Evolutionary conservation across 169 alveolate genomes (phyloP).

Genomic region (Besnoitia besnoiti): DNA sequence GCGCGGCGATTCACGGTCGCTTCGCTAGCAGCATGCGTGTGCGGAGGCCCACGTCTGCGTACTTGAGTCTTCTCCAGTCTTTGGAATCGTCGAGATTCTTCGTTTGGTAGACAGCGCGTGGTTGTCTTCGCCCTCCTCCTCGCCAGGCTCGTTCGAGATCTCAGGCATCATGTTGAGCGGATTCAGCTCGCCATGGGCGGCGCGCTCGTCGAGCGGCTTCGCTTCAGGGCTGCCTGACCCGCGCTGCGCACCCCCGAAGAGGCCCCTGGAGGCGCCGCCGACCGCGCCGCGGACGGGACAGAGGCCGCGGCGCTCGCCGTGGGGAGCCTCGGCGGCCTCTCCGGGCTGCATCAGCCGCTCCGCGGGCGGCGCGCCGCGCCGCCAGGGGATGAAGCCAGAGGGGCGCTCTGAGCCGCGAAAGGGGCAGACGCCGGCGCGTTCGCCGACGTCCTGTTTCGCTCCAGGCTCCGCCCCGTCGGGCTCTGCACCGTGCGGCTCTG

Average conservation of each 20-base stretch:
- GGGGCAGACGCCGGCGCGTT: too few species aligned
- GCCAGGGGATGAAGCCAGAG: too few species aligned
- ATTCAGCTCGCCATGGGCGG: background rate
- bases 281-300: background rate
- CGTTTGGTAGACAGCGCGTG: slow-evolving; percentile 1
- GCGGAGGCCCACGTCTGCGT: background rate
- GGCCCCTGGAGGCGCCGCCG: background rate
- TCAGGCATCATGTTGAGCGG: slow-evolving; percentile 66
- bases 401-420: too few species aligned
- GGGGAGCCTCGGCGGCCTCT: too few species aligned
- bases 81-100: slow-evolving; percentile 42
- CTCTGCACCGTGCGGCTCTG: too few species aligned
- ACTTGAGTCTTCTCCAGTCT: slow-evolving; percentile 47
- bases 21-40: background rate
- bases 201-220: background rate
- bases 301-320: too few species aligned
- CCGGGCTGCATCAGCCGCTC: too few species aligned
- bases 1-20: background rate
- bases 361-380: too few species aligned
- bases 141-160: slow-evolving; percentile 4
- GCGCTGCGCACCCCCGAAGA: background rate
- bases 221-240: too few species aligned
- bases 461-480: too few species aligned
- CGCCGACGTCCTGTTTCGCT: too few species aligned
- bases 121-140: background rate